Evolutionary conservation across 169 alveolate species (phyloP).

Genomic region (Cryptosporidium ubiquitum): DNA sequence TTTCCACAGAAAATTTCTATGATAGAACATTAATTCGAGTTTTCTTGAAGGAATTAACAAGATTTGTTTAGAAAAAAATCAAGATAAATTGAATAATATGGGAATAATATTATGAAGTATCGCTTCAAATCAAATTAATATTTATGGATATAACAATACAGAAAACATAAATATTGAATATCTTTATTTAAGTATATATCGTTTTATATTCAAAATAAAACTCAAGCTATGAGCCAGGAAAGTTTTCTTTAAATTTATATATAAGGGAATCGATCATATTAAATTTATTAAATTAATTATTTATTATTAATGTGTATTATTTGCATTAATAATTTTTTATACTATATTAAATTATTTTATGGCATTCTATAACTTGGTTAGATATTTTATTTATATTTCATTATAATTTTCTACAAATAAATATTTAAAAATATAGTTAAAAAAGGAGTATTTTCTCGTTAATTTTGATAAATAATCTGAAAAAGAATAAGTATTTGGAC

Average conservation of each 20-base stretch:
- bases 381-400: not conserved
- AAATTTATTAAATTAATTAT: not conserved
- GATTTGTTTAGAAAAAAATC: not conserved
- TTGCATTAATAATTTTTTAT: not conserved
- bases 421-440: not conserved
- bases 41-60: not conserved
- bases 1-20: not conserved
- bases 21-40: not conserved
- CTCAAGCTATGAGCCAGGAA: not conserved
- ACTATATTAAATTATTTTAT: not conserved
- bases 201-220: too few species aligned
- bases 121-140: too few species aligned
- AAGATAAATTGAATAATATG: not conserved
- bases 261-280: not conserved
- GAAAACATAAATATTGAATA: not conserved
- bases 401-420: too few species aligned
- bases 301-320: not conserved
- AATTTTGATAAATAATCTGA: not conserved
- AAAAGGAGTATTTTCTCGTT: too few species aligned
- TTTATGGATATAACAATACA: too few species aligned
- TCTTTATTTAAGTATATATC: too few species aligned
- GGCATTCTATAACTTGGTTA: not conserved
- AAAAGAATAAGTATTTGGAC: not conserved
- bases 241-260: too few species aligned
- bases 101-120: not conserved